Base-by-base conservation (phyloP, 2,329 filamentous ascomycete species). In the Trichophyton schoenleinii region DNA sequence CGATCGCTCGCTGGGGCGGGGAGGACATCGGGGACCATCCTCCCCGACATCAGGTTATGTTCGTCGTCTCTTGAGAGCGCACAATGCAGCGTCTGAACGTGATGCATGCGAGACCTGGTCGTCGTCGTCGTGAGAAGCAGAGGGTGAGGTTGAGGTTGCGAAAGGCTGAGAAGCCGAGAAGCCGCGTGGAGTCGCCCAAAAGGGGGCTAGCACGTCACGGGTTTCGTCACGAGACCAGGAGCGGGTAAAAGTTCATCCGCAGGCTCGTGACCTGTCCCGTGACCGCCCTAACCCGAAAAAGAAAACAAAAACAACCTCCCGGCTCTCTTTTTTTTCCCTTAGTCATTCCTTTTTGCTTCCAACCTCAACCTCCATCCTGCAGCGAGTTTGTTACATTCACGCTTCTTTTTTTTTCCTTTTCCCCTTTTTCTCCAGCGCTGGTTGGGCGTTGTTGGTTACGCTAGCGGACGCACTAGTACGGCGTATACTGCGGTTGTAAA, bases 371-470 rank as follows among this genome's bases (percentile, higher is more conserved):
- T 13, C 11, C 34, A 38, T 38, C 34, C 34, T 38, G 34, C 34
- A 38, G 34, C 34, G 34, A 38, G 34, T 38, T 38, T 38, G 34
- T 38, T 38, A 38, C 34, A 38, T 38, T 38, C 34, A 41, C 38
- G 38, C 55, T 34, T 13, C 31, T 25, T n/a, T 41, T 20, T 25
- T 42, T 6, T 58, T 22, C 22, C 28, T 41, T 36, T 25, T 22
- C 22, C 22, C 22, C 36, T 41, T 20, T 15, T 44, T 58, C 41
- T 44, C n/a, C 41, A n/a, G 15, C 41, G 41, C 41, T 44, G 41
- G 41, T 44, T 44, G 41, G 34, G 55, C 55, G 36, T 42, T 25
- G 31, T 44, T 36, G 55, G 55, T 58, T 58, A 44, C 55, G 55
- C 55, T 58, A 58, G 55, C 20, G 55, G 28, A 38, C 52, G 9